phyloP scores from a whole-genome alignment of 1,139 yeast species.

The Kodamaea ohmeri region DNA sequence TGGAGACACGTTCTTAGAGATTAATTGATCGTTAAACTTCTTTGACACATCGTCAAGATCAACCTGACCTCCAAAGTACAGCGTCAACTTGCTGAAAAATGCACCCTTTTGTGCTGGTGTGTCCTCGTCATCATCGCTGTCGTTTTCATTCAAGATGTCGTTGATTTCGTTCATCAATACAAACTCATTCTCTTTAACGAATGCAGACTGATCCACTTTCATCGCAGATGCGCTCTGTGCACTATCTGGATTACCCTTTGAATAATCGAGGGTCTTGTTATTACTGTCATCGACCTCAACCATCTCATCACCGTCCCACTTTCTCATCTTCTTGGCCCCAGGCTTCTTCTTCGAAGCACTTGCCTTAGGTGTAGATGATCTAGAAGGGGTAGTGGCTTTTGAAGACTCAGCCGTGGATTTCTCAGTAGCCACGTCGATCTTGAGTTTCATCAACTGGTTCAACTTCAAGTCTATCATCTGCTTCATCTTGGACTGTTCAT shows the following conservation, averaged over 20 bases:
- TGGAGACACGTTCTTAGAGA: slow-evolving; percentile 45
- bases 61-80: slow-evolving; percentile 40
- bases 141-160: slow-evolving; percentile 39
- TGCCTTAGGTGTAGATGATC: slow-evolving; percentile 14
- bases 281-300: slow-evolving; percentile 24
- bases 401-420: not conserved
- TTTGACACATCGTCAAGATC: slow-evolving; percentile 41
- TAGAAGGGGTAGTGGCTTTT: slow-evolving; percentile 6
- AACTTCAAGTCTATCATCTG: slow-evolving; percentile 42
- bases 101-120: slow-evolving; percentile 17
- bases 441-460: slow-evolving; percentile 31
- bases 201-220: slow-evolving; percentile 33
- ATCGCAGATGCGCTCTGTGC: slow-evolving; percentile 32
- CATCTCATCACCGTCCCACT: slow-evolving; percentile 44
- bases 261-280: slow-evolving; percentile 37
- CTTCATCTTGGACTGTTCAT: slow-evolving; percentile 23
- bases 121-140: slow-evolving; percentile 20
- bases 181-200: slow-evolving; percentile 39
- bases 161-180: slow-evolving; percentile 44
- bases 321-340: slow-evolving; percentile 41
- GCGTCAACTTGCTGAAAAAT: slow-evolving; percentile 35
- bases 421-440: slow-evolving; percentile 13
- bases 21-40: slow-evolving; percentile 42
- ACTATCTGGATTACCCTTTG: slow-evolving; percentile 30
- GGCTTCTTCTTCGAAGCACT: slow-evolving; percentile 17